Evolutionary conservation across 345 rosid genomes (phyloP), one percentile per base, ranked within the genome.

Genomic region (Camelina neglecta): DNA sequence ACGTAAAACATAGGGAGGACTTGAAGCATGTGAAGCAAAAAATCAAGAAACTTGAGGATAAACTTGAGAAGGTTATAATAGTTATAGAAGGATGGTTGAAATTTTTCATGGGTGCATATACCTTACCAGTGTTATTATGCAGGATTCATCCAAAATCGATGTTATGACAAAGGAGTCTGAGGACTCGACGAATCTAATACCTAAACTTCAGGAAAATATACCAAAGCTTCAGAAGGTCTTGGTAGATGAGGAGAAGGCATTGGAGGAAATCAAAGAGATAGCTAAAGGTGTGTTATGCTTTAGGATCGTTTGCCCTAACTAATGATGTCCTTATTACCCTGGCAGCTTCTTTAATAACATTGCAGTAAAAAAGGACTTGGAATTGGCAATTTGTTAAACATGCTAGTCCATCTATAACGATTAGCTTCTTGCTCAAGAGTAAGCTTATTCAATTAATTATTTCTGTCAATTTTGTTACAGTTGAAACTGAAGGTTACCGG

Each of bases 11-110:
- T 72, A 84, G 96, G 67, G 99, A 95, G 80, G 96, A 92, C 81
- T 67, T 89, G 77, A 92, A 88, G 88, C 98, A 95, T 83, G 78
- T 76, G 88, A 95, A 95, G 82, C 99, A 92, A 81, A 95, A 92
- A 87, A 83, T 95, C 51, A 95, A 90, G 86, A 95, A 92, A 80
- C 87, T 92, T 20, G 96, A 95, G 71, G 99, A 88, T 60, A 95
- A 90, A 81, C 74, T 88, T 78, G 85, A 83, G 61, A 95, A 92
- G 93, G 98, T 95, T 53, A 36, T 35, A 12, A 70, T 44, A 36
- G 80, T 54, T 65, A 50, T 11, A 65, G 20, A 66, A 42, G 23
- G 56, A 62, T 73, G 53, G 26, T 61, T 78, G 62, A 38, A 71
- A 36, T 64, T 74, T 65, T 45, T 38, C 36, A 61, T 31, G 33